Evolutionary conservation across 257 asterid genomes (phyloP).

Genomic region (Solanum tarijense): DNA sequence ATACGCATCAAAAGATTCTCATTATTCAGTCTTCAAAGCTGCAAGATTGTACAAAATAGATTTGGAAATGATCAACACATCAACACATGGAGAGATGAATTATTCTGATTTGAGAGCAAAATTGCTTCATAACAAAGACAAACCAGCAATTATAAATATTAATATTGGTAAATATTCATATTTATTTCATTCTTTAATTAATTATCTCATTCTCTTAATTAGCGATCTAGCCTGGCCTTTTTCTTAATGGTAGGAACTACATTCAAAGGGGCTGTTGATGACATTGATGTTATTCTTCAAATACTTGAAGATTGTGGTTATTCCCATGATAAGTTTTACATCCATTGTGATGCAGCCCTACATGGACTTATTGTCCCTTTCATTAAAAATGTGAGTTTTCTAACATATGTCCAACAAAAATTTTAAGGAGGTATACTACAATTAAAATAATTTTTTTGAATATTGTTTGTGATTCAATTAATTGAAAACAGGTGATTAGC

Average conservation of each 20-base stretch:
- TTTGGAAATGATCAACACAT: background rate
- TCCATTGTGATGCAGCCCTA: conserved; percentile 30
- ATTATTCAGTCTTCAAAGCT: background rate
- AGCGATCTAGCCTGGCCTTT: background rate
- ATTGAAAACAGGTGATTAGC: background rate
- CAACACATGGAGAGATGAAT: background rate
- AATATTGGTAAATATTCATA: conserved; percentile 1
- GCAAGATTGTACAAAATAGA: conserved; percentile 5
- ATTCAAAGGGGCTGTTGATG: conserved; percentile 25
- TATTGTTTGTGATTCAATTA: background rate
- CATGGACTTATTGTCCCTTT: conserved; percentile 19
- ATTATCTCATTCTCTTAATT: background rate
- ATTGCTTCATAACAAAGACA: conserved; percentile 3
- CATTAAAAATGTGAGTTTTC: background rate
- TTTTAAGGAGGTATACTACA: background rate
- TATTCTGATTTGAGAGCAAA: background rate
- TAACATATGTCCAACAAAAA: background rate
- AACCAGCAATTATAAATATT: conserved; percentile 12
- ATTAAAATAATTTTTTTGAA: background rate
- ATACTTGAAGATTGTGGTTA: conserved; percentile 10
- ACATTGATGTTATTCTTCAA: conserved; percentile 16
- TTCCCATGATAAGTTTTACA: conserved; percentile 12
- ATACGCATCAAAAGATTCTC: background rate
- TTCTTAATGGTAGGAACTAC: conserved; percentile 20
- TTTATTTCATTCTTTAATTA: background rate